Evolutionary conservation across 2,329 filamentous ascomycete species (phyloP), one percentile per base, ranked within the genome.

Genomic region (Colletotrichum limetticola): DNA sequence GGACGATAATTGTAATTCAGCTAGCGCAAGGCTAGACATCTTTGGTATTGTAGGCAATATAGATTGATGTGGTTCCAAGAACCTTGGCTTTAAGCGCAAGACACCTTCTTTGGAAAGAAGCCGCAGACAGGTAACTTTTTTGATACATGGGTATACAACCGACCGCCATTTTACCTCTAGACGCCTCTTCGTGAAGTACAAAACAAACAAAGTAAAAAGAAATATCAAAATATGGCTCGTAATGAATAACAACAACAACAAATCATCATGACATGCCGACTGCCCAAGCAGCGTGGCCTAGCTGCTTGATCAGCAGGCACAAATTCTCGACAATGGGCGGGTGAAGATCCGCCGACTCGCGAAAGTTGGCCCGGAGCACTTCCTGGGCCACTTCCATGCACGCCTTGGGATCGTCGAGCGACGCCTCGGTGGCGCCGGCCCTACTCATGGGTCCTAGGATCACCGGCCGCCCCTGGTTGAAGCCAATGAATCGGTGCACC

Each of bases 291-390:
- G 88, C 87, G 75, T 85, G 84, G 4, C 88, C 87, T 65, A 93
- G 79, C 74, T 91, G 90, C 74, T 87, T 87, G 76, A 94, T 88
- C 75, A 94, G 81, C 58, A 90, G 86, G 58, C 91, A 88, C 60
- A 94, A 79, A 74, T 93, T 94, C 76, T 93, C 91, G 1, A 93
- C 91, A 57, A 94, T 85, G 0, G 91, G 88, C 14, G 92, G 90
- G 71, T 86, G 76, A 8, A 81, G 79, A 35, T 86, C 85, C 35
- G 83, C 80, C 1, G 81, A 82, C 1, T 79, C 82, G 16, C 80
- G 76, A 71, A 86, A 90, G 79, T 91, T 91, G 52, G 83, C 80
- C 37, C 84, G 82, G 74, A 94, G 83, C 11, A 92, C 83, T 49
- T 88, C 86, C 66, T 91, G 86, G 3, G 89, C 85, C 24, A 90